phyloP scores from a whole-genome alignment of 208 protist genomes.

The Lotmaria passim region DNA sequence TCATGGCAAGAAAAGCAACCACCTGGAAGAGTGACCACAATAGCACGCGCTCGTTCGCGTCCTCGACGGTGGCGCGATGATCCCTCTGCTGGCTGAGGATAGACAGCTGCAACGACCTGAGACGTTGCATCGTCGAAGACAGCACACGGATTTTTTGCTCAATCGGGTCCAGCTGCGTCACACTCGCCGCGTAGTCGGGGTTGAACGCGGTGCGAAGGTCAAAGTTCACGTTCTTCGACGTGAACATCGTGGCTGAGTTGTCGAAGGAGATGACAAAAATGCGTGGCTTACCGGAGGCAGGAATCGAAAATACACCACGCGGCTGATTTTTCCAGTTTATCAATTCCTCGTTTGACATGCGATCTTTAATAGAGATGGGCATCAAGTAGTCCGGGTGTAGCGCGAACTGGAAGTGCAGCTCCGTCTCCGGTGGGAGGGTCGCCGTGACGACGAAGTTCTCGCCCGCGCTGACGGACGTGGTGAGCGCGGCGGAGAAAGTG shows the following conservation, averaged over 20 bases:
- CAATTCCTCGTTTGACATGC: slow-evolving; percentile 20
- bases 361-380: slow-evolving; percentile 32
- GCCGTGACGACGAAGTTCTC: slow-evolving; percentile 51
- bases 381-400: slow-evolving; percentile 37
- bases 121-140: slow-evolving; percentile 29
- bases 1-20: slow-evolving; percentile 59
- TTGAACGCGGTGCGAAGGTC: slow-evolving; percentile 46
- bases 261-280: slow-evolving; percentile 51
- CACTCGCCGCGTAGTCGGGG: slow-evolving; percentile 30
- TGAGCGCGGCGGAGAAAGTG: slow-evolving; percentile 24
- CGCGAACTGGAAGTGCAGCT: slow-evolving; percentile 60
- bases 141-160: slow-evolving; percentile 58
- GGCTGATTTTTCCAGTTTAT: slow-evolving; percentile 29
- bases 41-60: slow-evolving; percentile 61
- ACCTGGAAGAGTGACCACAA: slow-evolving; percentile 80
- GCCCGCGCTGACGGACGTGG: slow-evolving; percentile 26
- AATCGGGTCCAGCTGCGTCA: slow-evolving; percentile 66
- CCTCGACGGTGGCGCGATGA: slow-evolving; percentile 75
- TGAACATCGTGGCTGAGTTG: slow-evolving; percentile 55
- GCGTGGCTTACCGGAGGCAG: slow-evolving; percentile 16
- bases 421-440: slow-evolving; percentile 26
- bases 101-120: slow-evolving; percentile 59
- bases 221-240: slow-evolving; percentile 47
- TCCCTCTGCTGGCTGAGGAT: slow-evolving; percentile 61
- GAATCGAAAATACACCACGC: slow-evolving; percentile 44